phyloP scores from a whole-genome alignment of 1,284 basidiomycete species.

The Wolfiporia cocos region DNA sequence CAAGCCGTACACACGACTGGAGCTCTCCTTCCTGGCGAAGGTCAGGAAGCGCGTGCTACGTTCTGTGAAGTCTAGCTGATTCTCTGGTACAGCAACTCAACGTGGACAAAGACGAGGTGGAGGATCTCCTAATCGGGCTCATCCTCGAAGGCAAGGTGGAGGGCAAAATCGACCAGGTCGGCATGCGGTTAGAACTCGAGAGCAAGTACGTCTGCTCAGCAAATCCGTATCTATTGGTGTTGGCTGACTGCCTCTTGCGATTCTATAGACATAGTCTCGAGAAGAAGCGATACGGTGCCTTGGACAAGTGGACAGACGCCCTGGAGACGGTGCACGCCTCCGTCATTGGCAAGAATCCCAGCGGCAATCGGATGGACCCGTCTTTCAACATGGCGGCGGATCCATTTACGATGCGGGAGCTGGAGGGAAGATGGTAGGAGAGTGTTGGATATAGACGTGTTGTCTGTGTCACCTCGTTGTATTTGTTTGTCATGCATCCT shows the following conservation, averaged over 20 bases:
- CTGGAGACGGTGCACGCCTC: conserved; percentile 66
- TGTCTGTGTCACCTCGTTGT: conserved; percentile 1
- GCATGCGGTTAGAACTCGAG: conserved; percentile 87
- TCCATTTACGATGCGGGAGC: conserved; percentile 6
- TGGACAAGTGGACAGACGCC: conserved; percentile 78
- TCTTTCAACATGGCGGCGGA: conserved; percentile 13
- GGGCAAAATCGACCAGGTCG: conserved; percentile 93
- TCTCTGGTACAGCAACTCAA: conserved; percentile 77
- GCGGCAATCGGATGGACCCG: conserved; percentile 22
- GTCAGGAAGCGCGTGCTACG: conserved; percentile 31
- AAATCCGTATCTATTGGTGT: conserved; percentile 3
- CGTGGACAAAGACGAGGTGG: conserved; percentile 82
- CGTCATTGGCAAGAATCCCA: conserved; percentile 68
- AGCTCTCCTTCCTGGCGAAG: conserved; percentile 87
- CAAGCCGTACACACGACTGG: conserved; percentile 92
- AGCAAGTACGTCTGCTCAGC: conserved; percentile 57
- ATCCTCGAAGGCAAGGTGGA: conserved; percentile 95
- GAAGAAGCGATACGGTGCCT: conserved; percentile 76
- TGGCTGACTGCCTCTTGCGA: not conserved
- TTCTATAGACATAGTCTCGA: conserved; percentile 69
- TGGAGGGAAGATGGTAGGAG: conserved; percentile 11
- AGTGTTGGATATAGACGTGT: conserved; percentile 5
- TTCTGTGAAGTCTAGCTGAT: no score
- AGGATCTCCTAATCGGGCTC: conserved; percentile 88
- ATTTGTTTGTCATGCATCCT: not conserved